Base-by-base conservation (phyloP, 75 land plant species). In the Picea glauca region DNA sequence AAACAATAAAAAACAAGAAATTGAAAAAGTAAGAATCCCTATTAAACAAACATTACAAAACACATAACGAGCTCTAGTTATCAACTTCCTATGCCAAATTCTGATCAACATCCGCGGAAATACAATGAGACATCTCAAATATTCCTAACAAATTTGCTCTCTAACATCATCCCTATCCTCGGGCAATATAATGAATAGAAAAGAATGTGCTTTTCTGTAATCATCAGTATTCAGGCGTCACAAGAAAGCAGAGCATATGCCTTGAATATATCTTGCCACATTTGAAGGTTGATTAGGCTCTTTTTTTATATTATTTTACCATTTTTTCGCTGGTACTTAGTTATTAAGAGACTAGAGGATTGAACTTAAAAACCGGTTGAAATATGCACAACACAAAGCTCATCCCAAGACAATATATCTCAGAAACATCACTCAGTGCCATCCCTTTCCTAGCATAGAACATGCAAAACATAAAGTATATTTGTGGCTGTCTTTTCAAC, bases 61-160 rank as follows among this genome's bases (percentile, higher is more conserved):
- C 54, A 7, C n/a, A 40, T 46, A 40, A 70, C 43, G 43, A 43
- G 73, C 50, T 70, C 73, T 13, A 40, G 73, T 70, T 70, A 23
- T 70, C 73, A 70, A 70, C 26, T 20, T 70, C 9, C 33, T 40
- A 13, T 70, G 54, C 46, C 23, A 35, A 70, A 18, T 33, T 46
- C 73, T 70, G 54, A 70, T 70, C 26, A 70, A 70, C 38, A 43
- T 70, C 73, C 43, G 54, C 43, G 73, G 73, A 21, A 68, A 70
- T 2, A n/a, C 73, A 43, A 68, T 43, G 50, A 43, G 74, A 43
- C 43, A 70, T 43, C 21, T 70, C 50, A 43, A 18, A 38, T 70
- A 8, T 40, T 38, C 11, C 23, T 46, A 70, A 17, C 13, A 20
- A 70, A 43, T 70, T 23, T 70, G 72, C n/a, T 38, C 46, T 68